These are phyloP conservation scores for Podospora conica DNA, from an alignment of 495 filamentous ascomycete genomes.

Conservation along the genomic window DNA sequence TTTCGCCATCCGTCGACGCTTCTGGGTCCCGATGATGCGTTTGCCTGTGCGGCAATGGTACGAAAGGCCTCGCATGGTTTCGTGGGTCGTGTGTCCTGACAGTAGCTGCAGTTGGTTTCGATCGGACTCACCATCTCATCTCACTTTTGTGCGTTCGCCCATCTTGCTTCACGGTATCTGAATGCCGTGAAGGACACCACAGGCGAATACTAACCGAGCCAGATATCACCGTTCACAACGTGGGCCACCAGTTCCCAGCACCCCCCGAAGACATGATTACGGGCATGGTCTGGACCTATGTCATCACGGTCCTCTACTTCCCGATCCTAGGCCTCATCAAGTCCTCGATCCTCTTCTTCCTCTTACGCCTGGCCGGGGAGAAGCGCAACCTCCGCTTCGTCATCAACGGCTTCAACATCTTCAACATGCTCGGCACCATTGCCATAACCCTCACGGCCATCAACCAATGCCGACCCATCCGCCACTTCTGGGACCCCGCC, in stretches of 20 bases:
- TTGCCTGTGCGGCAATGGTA: conserved; percentile 4
- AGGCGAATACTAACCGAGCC: not conserved
- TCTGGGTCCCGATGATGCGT: conserved; percentile 4
- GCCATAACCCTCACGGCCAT: conserved; percentile 16
- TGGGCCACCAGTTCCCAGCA: conserved; percentile 1
- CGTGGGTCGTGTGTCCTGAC: not conserved
- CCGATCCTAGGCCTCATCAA: conserved; percentile 5
- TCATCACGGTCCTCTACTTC: conserved; percentile 6
- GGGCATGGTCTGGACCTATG: conserved; percentile 2
- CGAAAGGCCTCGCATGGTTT: not conserved
- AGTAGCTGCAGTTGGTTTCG: conserved; percentile 1
- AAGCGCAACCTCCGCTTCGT: not conserved
- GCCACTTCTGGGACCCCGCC: conserved; percentile 15
- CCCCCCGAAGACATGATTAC: not conserved
- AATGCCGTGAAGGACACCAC: not conserved
- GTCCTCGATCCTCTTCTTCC: conserved; percentile 9
- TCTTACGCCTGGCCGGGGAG: conserved; percentile 5
- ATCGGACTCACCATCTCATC: conserved; percentile 7
- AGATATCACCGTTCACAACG: conserved; percentile 8
- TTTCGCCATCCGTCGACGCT: conserved; percentile 2
- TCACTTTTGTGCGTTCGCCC: conserved; percentile 2
- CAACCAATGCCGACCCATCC: conserved; percentile 19
- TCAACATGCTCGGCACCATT: not conserved
- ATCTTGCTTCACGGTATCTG: not conserved
- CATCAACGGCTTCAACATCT: conserved; percentile 4